These are phyloP conservation scores for Ophiostoma tasmaniense DNA, from an alignment of 2,329 filamentous ascomycete species.

Conservation along the genomic window DNA sequence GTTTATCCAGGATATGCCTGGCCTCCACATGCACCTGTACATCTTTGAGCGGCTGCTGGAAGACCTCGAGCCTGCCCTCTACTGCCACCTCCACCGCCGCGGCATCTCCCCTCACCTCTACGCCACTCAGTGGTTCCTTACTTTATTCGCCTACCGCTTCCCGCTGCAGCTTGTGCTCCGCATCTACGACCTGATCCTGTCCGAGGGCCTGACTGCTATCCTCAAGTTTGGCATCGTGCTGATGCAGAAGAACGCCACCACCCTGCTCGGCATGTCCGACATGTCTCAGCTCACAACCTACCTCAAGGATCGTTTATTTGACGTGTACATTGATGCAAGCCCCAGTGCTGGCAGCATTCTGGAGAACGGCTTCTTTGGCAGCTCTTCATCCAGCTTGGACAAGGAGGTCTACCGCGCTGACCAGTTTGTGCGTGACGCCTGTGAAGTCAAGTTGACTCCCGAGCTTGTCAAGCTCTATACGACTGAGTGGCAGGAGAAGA, in stretches of 20 bases:
- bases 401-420: slow-evolving; percentile 96
- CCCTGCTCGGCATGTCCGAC: slow-evolving; percentile 75
- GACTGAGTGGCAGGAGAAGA: slow-evolving; percentile 86
- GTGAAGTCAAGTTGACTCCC: slow-evolving; percentile 73
- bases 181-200: slow-evolving; percentile 91
- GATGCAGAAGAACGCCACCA: slow-evolving; percentile 85
- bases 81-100: slow-evolving; percentile 83
- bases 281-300: slow-evolving; percentile 85
- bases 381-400: slow-evolving; percentile 77
- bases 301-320: slow-evolving; percentile 88
- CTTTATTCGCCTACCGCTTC: slow-evolving; percentile 96
- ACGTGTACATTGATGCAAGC: slow-evolving; percentile 91
- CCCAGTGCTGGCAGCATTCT: slow-evolving; percentile 88
- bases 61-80: slow-evolving; percentile 86
- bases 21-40: slow-evolving; percentile 84
- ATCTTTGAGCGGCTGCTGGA: slow-evolving; percentile 92
- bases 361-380: slow-evolving; percentile 95
- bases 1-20: slow-evolving; percentile 93
- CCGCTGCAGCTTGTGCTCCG: slow-evolving; percentile 91
- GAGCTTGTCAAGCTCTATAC: slow-evolving; percentile 76
- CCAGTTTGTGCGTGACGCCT: slow-evolving; percentile 85
- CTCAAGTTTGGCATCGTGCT: slow-evolving; percentile 89
- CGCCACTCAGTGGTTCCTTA: slow-evolving; percentile 98
- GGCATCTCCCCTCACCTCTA: slow-evolving; percentile 88
- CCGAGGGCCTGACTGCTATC: slow-evolving; percentile 86